These are phyloP conservation scores for Hypoxylon lienhwacheense DNA, from an alignment of 495 filamentous ascomycete genomes.

Conservation along the genomic window DNA sequence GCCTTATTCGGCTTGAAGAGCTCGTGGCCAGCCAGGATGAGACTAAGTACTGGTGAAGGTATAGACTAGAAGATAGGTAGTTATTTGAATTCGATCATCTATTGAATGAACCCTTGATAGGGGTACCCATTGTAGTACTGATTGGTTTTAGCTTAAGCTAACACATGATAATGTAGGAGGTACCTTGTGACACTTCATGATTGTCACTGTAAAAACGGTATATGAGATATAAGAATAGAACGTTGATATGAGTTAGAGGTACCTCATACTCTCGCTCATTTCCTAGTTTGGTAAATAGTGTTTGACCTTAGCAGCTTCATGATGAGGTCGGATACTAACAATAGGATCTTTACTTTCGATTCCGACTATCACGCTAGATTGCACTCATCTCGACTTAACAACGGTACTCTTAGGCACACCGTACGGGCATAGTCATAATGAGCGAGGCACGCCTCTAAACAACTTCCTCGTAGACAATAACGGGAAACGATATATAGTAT, in stretches of 20 bases:
- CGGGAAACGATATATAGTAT: conserved; percentile 46
- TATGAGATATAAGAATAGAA: too few relatives aligned
- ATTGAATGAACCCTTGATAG: too few relatives aligned
- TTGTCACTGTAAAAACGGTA: too few relatives aligned
- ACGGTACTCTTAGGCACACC: conserved; percentile 31
- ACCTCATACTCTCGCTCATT: too few relatives aligned
- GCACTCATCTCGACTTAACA: conserved; percentile 38
- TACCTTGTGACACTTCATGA: too few relatives aligned
- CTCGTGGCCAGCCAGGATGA: conserved; percentile 35
- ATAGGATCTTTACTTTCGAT: conserved; percentile 47
- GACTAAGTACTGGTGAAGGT: background rate
- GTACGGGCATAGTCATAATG: conserved; percentile 37
- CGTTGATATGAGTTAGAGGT: too few relatives aligned
- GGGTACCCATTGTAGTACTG: too few relatives aligned
- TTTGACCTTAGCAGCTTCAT: background rate
- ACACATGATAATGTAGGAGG: too few relatives aligned
- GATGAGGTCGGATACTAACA: background rate
- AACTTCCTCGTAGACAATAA: conserved; percentile 49
- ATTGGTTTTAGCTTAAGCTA: too few relatives aligned
- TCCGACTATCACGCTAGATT: conserved; percentile 43
- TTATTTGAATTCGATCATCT: too few relatives aligned
- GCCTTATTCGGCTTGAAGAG: conserved; percentile 22
- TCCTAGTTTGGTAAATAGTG: background rate
- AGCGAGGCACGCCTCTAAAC: conserved; percentile 48
- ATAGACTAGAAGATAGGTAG: too few relatives aligned